These are phyloP conservation scores for Penicillium manginii DNA, from an alignment of 495 filamentous ascomycete genomes.

Conservation along the genomic window DNA sequence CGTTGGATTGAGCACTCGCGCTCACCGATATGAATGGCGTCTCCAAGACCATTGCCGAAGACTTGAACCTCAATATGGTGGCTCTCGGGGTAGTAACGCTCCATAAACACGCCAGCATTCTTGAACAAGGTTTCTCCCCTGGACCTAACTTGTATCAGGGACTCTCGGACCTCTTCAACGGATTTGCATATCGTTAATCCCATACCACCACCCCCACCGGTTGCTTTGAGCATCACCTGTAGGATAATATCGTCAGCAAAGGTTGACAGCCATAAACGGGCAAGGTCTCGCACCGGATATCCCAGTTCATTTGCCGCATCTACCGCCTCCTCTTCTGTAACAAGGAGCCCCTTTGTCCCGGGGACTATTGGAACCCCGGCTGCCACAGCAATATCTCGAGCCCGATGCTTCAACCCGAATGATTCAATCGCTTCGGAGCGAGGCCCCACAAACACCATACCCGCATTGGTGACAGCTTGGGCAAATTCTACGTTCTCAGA, in stretches of 20 bases:
- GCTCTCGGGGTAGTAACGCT: constrained; percentile 45
- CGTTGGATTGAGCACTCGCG: constrained; percentile 53
- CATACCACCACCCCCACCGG: constrained; percentile 63
- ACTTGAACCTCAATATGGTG: constrained; percentile 54
- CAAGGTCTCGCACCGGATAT: constrained; percentile 36
- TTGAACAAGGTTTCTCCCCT: constrained; percentile 47
- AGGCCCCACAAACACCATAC: constrained; percentile 59
- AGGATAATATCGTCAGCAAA: too few relatives aligned
- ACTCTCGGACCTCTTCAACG: constrained; percentile 40
- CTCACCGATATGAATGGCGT: constrained; percentile 47
- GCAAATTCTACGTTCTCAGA: constrained; percentile 64
- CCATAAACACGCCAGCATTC: constrained; percentile 51
- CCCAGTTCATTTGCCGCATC: constrained; percentile 46
- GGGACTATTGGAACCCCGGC: constrained; percentile 59
- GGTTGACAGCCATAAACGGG: too few relatives aligned
- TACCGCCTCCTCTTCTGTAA: constrained; percentile 49
- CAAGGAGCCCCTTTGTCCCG: constrained; percentile 50
- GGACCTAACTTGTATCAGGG: constrained; percentile 40
- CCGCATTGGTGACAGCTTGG: constrained; percentile 44
- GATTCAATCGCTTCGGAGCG: constrained; percentile 53
- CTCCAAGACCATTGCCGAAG: constrained; percentile 47
- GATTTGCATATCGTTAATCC: constrained; percentile 48
- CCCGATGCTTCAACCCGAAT: constrained; percentile 62
- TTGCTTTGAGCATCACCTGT: constrained; percentile 59
- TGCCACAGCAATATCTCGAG: constrained; percentile 51